Evolutionary conservation across 495 filamentous ascomycete species (phyloP).

Genomic region (Penicillium parvum): DNA sequence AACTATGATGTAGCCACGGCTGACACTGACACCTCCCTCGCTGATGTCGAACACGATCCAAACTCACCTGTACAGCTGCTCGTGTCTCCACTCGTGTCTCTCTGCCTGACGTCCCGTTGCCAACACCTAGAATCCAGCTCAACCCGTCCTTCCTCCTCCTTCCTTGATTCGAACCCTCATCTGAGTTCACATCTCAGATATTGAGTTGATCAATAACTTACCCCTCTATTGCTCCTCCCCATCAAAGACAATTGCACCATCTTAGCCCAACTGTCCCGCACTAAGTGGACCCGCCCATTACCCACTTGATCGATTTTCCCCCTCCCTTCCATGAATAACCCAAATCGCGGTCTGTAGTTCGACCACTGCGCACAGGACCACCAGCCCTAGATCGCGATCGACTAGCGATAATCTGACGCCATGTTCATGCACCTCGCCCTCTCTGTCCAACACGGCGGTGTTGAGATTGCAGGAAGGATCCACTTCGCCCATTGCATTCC

Average conservation of each 20-base stretch:
- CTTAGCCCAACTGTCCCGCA: not conserved
- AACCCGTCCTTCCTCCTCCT: too few relatives aligned
- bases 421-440: conserved; percentile 7
- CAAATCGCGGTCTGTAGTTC: not conserved
- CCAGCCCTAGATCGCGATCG: conserved; percentile 3
- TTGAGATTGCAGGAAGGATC: conserved; percentile 2
- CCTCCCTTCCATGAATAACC: conserved; percentile 1
- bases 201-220: too few relatives aligned
- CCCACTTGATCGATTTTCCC: not conserved
- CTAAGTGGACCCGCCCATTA: not conserved
- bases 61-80: not conserved
- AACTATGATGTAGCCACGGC: not conserved
- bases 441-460: conserved; percentile 9
- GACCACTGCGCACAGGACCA: not conserved
- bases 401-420: conserved; percentile 16
- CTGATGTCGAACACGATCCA: not conserved
- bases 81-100: conserved; percentile 9
- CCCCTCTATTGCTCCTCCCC: too few relatives aligned
- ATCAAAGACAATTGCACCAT: too few relatives aligned
- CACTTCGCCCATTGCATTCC: conserved; percentile 8
- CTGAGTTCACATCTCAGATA: too few relatives aligned
- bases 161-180: too few relatives aligned
- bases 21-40: not conserved
- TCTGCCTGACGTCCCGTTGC: conserved; percentile 5
- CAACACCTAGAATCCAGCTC: too few relatives aligned